Base-by-base conservation (phyloP, 345 rosid genomes). In the Limnanthes douglasii region DNA sequence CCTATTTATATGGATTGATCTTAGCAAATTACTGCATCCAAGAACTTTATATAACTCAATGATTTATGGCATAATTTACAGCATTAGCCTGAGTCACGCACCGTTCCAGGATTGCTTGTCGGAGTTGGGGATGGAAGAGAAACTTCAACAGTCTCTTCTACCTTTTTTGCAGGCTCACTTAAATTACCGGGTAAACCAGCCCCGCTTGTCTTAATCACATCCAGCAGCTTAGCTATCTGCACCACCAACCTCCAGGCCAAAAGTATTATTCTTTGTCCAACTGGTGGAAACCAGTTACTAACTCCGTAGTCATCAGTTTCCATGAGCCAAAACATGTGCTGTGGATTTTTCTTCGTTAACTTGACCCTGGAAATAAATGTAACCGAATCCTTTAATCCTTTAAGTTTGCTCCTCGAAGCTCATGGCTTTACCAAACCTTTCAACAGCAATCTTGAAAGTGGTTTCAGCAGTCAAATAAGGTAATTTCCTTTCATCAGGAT, bases 101-200 rank as follows among this genome's bases (percentile, higher is more conserved):
- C 98, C 94, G 68, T 88, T 79, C 75, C 90, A 37, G 86, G 72
- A 62, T 76, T 72, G 70, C 62, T 64, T 1, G 94, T 55, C 18
- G 95, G 98, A 31, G 98, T 88, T 22, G 95, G 95, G 21, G 95
- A 79, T 21, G 95, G 98, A 54, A 83, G 95, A 46, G 95, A 84
- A 33, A 79, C 94, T 70, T 76, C 84, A 35, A 67, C 80, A 39
- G 54, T 75, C 66, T 71, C 79, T 57, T 71, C 82, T 23, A 50
- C 61, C 42, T 68, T 54, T 32, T 37, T 51, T 34, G 33, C 14
- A 26, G 44, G 35, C 36, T 49, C 50, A 34, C 40, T 30, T 49
- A 37, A 50, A 2, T 32, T 32, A 15, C 41, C 22, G 27, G 38
- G 39, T 7, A 21, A 4, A 21, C 24, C 24, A 4, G 4, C 24